phyloP scores from a whole-genome alignment of 495 filamentous ascomycete genomes.

The Penicillium argentinense region DNA sequence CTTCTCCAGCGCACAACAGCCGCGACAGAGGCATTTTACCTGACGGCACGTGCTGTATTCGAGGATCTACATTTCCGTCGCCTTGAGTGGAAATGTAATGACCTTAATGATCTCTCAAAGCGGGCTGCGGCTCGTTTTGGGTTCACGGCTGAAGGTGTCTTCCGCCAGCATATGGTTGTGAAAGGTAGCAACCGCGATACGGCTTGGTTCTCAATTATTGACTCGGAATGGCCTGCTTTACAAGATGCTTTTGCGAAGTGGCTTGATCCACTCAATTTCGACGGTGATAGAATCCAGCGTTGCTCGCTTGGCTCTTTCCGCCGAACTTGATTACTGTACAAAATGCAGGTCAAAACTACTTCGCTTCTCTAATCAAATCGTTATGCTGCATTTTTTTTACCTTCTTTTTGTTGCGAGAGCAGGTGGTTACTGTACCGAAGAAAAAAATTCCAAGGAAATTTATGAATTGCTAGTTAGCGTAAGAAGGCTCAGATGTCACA shows the following conservation, averaged over 20 bases:
- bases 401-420: too few species aligned
- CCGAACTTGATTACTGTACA: too few species aligned
- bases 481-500: too few species aligned
- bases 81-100: slow-evolving; percentile 60
- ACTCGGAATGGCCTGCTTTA: slow-evolving; percentile 10
- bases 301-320: slow-evolving; percentile 5
- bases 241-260: slow-evolving; percentile 6
- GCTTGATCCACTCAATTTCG: slow-evolving; percentile 11
- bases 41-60: slow-evolving; percentile 46
- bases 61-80: slow-evolving; percentile 52
- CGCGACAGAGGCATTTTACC: slow-evolving; percentile 53
- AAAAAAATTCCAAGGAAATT: too few species aligned
- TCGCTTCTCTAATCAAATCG: too few species aligned
- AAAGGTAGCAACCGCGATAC: slow-evolving; percentile 45
- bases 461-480: too few species aligned
- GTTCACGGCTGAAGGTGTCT: slow-evolving; percentile 53
- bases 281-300: slow-evolving; percentile 6
- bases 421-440: too few species aligned
- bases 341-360: too few species aligned
- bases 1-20: slow-evolving; percentile 7
- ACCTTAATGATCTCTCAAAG: slow-evolving; percentile 46
- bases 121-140: slow-evolving; percentile 53
- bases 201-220: slow-evolving; percentile 12
- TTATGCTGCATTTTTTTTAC: too few species aligned
- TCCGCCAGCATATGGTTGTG: slow-evolving; percentile 56